These are phyloP conservation scores for Fragaria nilgerrensis DNA, from an alignment of 306 rosid species.

Conservation along the genomic window DNA sequence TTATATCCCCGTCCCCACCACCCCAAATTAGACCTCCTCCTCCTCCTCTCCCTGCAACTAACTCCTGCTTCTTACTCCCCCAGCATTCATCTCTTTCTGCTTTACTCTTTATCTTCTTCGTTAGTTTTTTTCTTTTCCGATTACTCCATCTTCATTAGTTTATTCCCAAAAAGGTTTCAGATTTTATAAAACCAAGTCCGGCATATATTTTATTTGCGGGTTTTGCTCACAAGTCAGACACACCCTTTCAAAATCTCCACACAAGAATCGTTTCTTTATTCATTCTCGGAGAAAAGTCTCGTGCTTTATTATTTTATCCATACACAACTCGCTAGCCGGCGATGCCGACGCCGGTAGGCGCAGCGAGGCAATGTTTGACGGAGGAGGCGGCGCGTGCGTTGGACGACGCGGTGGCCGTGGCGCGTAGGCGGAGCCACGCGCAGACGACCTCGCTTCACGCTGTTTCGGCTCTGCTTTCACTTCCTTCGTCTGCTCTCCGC, in stretches of 20 bases:
- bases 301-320: background rate
- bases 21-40: no score
- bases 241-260: background rate
- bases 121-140: no score
- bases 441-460: conserved; percentile 93
- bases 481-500: conserved; percentile 68
- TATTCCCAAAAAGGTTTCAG: background rate
- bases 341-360: conserved; percentile 99
- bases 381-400: conserved; percentile 86
- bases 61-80: background rate
- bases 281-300: background rate
- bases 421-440: conserved; percentile 75
- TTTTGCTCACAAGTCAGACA: background rate
- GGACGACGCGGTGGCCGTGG: conserved; percentile 78
- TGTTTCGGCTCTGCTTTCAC: conserved; percentile 66
- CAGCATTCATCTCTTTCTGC: background rate
- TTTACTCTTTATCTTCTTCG: background rate
- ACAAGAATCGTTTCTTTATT: background rate
- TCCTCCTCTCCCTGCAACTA: background rate
- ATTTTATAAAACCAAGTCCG: background rate
- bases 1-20: background rate
- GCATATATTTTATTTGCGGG: background rate
- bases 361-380: conserved; percentile 89
- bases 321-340: conserved; percentile 64
- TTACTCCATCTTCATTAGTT: background rate